A percentile compares a stretch with the other conserved stretches of the same genome.
Conservation (phyloP, 768 basidiomycete species). For the Leccinum obscurum region DNA sequence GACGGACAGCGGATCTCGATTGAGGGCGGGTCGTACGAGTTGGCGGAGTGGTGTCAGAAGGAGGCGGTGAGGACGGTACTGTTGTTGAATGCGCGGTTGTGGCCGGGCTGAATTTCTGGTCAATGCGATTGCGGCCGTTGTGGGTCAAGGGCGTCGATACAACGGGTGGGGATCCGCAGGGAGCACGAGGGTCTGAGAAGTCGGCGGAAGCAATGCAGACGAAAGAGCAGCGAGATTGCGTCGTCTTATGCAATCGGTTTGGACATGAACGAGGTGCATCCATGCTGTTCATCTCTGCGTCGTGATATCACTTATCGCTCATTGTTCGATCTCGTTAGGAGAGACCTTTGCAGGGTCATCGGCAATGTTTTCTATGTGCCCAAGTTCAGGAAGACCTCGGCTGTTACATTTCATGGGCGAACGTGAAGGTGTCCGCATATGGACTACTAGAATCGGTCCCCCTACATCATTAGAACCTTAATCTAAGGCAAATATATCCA, state of each 20-base stretch:
- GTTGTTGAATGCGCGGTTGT: no score
- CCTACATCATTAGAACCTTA: no score
- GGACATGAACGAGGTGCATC: conserved; percentile 76
- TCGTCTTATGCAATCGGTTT: conserved; percentile 79
- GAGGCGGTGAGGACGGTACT: no score
- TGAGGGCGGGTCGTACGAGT: conserved; percentile 72
- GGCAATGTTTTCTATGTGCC: conserved; percentile 54
- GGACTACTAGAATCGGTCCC: no score
- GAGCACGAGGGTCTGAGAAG: background rate
- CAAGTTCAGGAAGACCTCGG: conserved; percentile 49
- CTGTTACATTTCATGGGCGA: conserved; percentile 60
- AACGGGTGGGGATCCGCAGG: background rate
- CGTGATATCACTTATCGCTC: background rate
- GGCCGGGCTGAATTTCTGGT: no score
- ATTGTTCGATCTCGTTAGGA: conserved; percentile 42
- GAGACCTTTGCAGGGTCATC: conserved; percentile 78
- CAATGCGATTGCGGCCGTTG: no score
- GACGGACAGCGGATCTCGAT: conserved; percentile 42
- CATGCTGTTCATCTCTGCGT: background rate
- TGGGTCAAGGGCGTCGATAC: no score
- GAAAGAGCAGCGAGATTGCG: conserved; percentile 41
- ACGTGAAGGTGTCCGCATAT: conserved; percentile 55
- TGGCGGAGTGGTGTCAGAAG: conserved; percentile 61
- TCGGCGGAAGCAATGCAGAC: conserved; percentile 11
- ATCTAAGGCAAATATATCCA: no score